Evolutionary conservation across 139 green algal species (phyloP), one percentile per base, ranked within the genome.

Genomic region (Micractinium sp.): DNA sequence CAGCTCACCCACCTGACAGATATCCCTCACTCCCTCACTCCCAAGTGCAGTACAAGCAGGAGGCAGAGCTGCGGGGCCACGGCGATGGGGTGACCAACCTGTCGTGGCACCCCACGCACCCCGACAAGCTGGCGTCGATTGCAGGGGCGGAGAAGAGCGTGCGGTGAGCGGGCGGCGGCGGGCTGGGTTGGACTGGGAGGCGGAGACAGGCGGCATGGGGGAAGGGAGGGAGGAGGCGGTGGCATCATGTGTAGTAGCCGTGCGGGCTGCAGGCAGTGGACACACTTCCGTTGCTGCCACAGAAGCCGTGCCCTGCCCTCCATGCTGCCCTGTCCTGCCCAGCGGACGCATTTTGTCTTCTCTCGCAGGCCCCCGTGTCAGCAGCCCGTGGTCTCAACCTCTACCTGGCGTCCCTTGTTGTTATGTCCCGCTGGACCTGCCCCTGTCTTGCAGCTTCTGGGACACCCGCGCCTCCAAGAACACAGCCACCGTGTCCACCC

Each of bases 361-460:
- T n/a, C n/a, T n/a, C n/a, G n/a, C n/a, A n/a, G n/a, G n/a, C n/a
- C n/a, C n/a, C n/a, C n/a, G n/a, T n/a, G n/a, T n/a, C n/a, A n/a
- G n/a, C n/a, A n/a, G n/a, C n/a, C n/a, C n/a, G n/a, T n/a, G n/a
- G n/a, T n/a, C n/a, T n/a, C n/a, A n/a, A n/a, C n/a, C n/a, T n/a
- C n/a, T n/a, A n/a, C n/a, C n/a, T n/a, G n/a, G n/a, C n/a, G n/a
- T n/a, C n/a, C n/a, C n/a, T n/a, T n/a, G n/a, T n/a, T n/a, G n/a
- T n/a, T n/a, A n/a, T n/a, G n/a, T n/a, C n/a, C n/a, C n/a, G n/a
- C n/a, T n/a, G n/a, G n/a, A n/a, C n/a, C n/a, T n/a, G n/a, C n/a
- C n/a, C n/a, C n/a, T n/a, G 39, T 81, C 71, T 33, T 25, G 31
- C 87, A 90, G 87, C 22, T 93, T 93, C 36, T 91, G 88, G 88